phyloP scores from a whole-genome alignment of 2,329 filamentous ascomycete genomes.

The Colletotrichum gloeosporioides region DNA sequence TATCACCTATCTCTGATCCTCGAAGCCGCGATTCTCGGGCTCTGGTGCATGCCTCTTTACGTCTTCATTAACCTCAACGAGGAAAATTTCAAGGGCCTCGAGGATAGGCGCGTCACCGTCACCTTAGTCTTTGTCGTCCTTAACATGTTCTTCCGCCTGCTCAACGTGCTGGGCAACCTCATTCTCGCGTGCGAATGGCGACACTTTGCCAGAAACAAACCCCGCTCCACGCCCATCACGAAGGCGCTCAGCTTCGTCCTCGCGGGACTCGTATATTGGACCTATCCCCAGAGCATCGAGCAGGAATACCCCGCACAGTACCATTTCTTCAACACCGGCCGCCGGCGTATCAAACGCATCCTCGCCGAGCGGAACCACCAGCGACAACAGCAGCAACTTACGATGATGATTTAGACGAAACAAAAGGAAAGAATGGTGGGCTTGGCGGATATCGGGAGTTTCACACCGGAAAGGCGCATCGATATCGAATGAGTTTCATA shows the following conservation, averaged over 20 bases:
- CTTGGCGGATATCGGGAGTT: neutral
- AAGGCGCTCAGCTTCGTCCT: conserved; percentile 29
- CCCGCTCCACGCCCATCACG: conserved; percentile 16
- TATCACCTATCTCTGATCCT: conserved; percentile 43
- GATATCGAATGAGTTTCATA: neutral
- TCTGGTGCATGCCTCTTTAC: conserved; percentile 33
- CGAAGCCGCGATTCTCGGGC: conserved; percentile 38
- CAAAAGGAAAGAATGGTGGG: neutral
- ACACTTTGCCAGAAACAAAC: conserved; percentile 40
- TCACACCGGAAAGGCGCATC: neutral
- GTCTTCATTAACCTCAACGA: conserved; percentile 22
- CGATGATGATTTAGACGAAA: conserved; percentile 3
- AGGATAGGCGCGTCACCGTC: conserved; percentile 27
- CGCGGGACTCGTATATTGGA: conserved; percentile 43
- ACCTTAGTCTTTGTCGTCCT: conserved; percentile 37
- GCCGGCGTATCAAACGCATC: conserved; percentile 16
- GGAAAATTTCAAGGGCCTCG: neutral
- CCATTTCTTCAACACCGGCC: conserved; percentile 17
- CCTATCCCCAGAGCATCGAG: conserved; percentile 44
- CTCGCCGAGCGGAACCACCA: conserved; percentile 15
- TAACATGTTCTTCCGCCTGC: conserved; percentile 43
- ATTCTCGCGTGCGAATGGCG: conserved; percentile 43
- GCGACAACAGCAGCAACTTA: conserved; percentile 13
- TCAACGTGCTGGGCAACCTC: conserved; percentile 44
- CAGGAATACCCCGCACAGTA: conserved; percentile 37